phyloP scores from a whole-genome alignment of 306 rosid species.

The Malus sylvestris region DNA sequence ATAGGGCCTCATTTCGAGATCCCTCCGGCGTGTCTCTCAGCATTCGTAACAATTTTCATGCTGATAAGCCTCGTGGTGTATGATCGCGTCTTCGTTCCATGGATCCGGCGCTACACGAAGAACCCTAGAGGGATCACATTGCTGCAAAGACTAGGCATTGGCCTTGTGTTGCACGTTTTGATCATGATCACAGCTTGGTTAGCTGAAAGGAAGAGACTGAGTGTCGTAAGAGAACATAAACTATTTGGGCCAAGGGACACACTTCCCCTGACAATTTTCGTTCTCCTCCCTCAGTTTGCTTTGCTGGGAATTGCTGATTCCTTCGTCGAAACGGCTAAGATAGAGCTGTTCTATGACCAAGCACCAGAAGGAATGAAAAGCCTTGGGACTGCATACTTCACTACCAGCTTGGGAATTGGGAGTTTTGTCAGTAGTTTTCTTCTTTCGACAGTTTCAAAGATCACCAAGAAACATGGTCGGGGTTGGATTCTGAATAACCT shows the following conservation, averaged over 20 bases:
- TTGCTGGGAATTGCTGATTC: slow-evolving; percentile 65
- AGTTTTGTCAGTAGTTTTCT: slow-evolving; percentile 54
- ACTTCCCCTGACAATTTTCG: slow-evolving; percentile 62
- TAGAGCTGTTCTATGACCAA: slow-evolving; percentile 81
- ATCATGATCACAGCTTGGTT: slow-evolving; percentile 45
- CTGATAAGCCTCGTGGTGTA: slow-evolving; percentile 51
- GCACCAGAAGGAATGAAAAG: slow-evolving; percentile 80
- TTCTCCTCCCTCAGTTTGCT: slow-evolving; percentile 80
- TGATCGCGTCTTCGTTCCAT: slow-evolving; percentile 48
- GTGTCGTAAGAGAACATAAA: slow-evolving; percentile 33
- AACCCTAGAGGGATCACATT: slow-evolving; percentile 86
- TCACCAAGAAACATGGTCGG: slow-evolving; percentile 37
- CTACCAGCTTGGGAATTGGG: slow-evolving; percentile 51
- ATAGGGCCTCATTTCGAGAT: slow-evolving; percentile 54
- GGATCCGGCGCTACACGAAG: slow-evolving; percentile 37
- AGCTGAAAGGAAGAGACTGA: slow-evolving; percentile 49
- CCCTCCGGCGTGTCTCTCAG: slow-evolving; percentile 52
- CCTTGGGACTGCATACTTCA: slow-evolving; percentile 62
- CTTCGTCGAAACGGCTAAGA: slow-evolving; percentile 60
- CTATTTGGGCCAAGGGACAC: slow-evolving; percentile 18
- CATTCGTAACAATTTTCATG: slow-evolving; percentile 54
- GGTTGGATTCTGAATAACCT: slow-evolving; percentile 81
- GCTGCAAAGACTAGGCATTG: slow-evolving; percentile 67
- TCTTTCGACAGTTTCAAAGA: slow-evolving; percentile 44
- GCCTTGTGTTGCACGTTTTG: slow-evolving; percentile 44